phyloP scores from a whole-genome alignment of 257 asterid genomes.

The Prunella vulgaris region DNA sequence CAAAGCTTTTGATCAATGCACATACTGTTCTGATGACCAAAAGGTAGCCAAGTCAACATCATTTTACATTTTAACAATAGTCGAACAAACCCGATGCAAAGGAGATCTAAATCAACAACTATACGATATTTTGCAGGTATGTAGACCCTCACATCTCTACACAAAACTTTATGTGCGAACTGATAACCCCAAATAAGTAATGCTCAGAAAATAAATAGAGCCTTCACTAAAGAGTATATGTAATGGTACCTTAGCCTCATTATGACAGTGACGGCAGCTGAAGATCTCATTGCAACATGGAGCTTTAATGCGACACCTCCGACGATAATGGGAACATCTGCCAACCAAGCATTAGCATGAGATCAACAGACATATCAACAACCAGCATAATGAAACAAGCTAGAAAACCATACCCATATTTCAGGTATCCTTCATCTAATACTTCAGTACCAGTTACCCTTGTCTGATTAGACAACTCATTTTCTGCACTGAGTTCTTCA shows the following conservation, averaged over 20 bases:
- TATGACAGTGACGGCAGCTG: constrained; percentile 90
- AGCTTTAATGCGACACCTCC: constrained; percentile 79
- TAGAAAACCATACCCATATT: constrained; percentile 59
- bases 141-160: background rate
- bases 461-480: constrained; percentile 22
- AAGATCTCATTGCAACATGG: constrained; percentile 84
- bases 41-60: constrained; percentile 4
- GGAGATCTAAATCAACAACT: background rate
- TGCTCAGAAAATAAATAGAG: background rate
- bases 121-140: background rate
- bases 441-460: constrained; percentile 29
- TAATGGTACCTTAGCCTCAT: constrained; percentile 65
- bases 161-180: background rate
- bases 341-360: constrained; percentile 15
- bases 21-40: constrained; percentile 51
- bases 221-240: background rate
- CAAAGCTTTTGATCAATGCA: constrained; percentile 52
- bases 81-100: background rate
- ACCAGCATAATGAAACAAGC: background rate
- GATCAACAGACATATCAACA: background rate
- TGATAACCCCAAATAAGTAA: background rate
- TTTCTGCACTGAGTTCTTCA: constrained; percentile 23
- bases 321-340: constrained; percentile 82
- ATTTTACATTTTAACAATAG: background rate
- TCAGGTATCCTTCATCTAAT: constrained; percentile 55